Evolutionary conservation across 805 yeast species (phyloP), one percentile per base, ranked within the genome.

Genomic region (Zygotorulaspora danielsina): DNA sequence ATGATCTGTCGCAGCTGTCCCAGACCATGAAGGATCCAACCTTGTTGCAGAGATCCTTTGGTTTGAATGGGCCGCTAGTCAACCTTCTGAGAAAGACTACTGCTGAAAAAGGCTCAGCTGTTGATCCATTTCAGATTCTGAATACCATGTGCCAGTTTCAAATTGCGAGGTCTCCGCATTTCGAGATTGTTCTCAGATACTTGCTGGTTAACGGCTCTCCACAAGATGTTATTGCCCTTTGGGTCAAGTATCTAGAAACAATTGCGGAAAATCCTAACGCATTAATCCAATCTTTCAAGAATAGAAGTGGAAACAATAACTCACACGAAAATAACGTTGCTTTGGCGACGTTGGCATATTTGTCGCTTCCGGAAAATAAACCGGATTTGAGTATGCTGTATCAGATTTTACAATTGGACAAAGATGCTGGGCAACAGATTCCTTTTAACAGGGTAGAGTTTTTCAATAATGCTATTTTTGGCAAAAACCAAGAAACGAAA

Each of bases 161-260:
- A 8, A 43, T 60, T 20, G 59, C 61, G 3, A 42, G 61, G 16
- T 51, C 59, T 6, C 44, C 51, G 19, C 64, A 60, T 46, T 60
- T 59, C 27, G 49, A 46, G 19, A 41, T 53, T 4, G 53, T 60
- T 1, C 42, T 58, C 44, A 47, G 45, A 31, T 33, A 53, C 22
- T 46, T 53, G 16, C 24, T 60, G 12, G n/a, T 18, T 2, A 31
- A 48, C 5, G 48, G 43, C 6, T 36, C 39, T 18, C 49, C 50
- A 8, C 54, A 57, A 34, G 64, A 59, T 34, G 61, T 51, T 2
- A 46, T 60, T 38, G 55, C 57, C 3, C 40, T 59, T n/a, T 60
- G 63, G 63, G 53, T 60, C 3, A 57, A 50, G 32, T 60, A 50
- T 38, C 39, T 60, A 25, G 54, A 54, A 22, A 39, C 36, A 3